Base-by-base conservation (phyloP, 176 grass and related monocot genomes). In the Avena eriantha region DNA sequence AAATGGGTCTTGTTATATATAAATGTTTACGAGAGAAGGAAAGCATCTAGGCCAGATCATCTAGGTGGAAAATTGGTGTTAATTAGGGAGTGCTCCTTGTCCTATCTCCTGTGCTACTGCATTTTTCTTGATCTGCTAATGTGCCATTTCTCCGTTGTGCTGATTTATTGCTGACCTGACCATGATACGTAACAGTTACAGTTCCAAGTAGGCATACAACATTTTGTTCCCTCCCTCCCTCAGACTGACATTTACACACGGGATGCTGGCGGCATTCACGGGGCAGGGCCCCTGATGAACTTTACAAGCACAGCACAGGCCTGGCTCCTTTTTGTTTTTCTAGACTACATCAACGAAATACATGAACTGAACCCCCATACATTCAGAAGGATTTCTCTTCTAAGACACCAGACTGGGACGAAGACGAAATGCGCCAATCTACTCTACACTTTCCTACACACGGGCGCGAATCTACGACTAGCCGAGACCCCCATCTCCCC, bases 161-260 rank as follows among this genome's bases (percentile, higher is more conserved):
- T 45, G 29, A 78, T 86, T 69, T 22, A 78, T 54, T 61, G 19
- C 64, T 24, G 68, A 26, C 36, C 74, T 81, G 56, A 54, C 16
- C 10, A 21, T n/a, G 54, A 26, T 36, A 8, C 24, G 65, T 26
- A 29, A 10, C 16, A 54, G 12, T 13, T 55, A 19, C 13, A 35
- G 3, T 35, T 35, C 34, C 34, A 35, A 3, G 34, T 35, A 35
- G 2, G 34, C 34, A 35, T 73, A 47, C 47, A 23, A 43, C 41
- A 43, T 43, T 7, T 43, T 43, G 0, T 43, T 8, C 5, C 41
- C 34, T 3, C 2, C 34, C 34, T 3, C 2, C 34, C 34, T 1
- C 3, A 1, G 2, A 35, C 34, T 35, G 2, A 35, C 34, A 35
- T 35, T 35, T 35, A 2, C 34, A 3, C 34, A 35, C 34, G 34